Conservation (phyloP, 1,139 yeast species). For the Candida gigantensis region DNA sequence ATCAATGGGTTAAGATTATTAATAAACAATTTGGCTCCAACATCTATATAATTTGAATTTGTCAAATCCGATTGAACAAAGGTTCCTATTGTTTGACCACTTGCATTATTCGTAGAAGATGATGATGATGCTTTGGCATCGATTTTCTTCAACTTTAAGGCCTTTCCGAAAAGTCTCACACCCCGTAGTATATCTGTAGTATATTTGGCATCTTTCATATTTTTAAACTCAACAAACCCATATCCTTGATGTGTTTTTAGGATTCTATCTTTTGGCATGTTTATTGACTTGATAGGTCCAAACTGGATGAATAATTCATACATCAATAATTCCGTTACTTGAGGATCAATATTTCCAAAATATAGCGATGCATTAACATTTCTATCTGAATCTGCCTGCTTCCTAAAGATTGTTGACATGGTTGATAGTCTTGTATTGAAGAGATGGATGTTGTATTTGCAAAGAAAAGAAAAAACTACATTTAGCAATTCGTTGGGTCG, state of each 20-base stretch:
- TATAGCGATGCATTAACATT: slow-evolving; percentile 72
- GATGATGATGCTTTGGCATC: slow-evolving; percentile 19
- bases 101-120: slow-evolving; percentile 7
- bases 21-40: slow-evolving; percentile 76
- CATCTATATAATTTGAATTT: slow-evolving; percentile 35
- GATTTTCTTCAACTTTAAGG: slow-evolving; percentile 59
- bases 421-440: not conserved
- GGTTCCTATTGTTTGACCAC: slow-evolving; percentile 9
- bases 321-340: slow-evolving; percentile 65
- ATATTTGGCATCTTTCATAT: slow-evolving; percentile 68
- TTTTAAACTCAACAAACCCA: slow-evolving; percentile 79
- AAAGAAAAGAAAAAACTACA: not conserved
- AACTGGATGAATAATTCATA: slow-evolving; percentile 86
- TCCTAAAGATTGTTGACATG: slow-evolving; percentile 36
- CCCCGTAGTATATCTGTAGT: slow-evolving; percentile 64
- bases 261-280: slow-evolving; percentile 80
- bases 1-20: slow-evolving; percentile 72
- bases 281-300: slow-evolving; percentile 71
- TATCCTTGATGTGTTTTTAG: slow-evolving; percentile 76
- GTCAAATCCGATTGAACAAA: slow-evolving; percentile 9
- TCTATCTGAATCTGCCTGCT: slow-evolving; percentile 44
- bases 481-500: too few relatives aligned
- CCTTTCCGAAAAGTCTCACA: slow-evolving; percentile 63
- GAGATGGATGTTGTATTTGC: not conserved
- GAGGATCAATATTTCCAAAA: slow-evolving; percentile 80